Evolutionary conservation across 179 eudicot species (phyloP).

Genomic region (Drosera spatulata): DNA sequence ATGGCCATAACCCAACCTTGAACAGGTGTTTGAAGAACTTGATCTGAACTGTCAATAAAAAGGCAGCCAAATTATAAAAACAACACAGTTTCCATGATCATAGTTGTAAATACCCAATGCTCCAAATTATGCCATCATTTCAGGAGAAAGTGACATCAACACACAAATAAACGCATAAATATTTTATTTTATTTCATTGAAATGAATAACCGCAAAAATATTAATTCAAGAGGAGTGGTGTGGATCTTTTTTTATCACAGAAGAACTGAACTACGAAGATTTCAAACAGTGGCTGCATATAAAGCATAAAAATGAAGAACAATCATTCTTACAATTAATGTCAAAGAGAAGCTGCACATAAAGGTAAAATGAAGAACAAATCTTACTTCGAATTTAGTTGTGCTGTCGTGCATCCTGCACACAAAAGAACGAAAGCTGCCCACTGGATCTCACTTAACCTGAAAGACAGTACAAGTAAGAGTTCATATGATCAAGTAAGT

Average conservation of each 20-base stretch:
- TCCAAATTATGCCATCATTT: too few relatives aligned
- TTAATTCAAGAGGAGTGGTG: too few relatives aligned
- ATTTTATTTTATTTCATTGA: too few relatives aligned
- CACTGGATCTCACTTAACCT: conserved; percentile 97
- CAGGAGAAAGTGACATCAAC: too few relatives aligned
- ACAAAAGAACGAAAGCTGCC: conserved; percentile 92
- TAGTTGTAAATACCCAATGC: background rate
- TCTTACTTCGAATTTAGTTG: conserved; percentile 92
- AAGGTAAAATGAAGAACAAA: background rate
- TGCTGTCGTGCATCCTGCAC: conserved; percentile 99
- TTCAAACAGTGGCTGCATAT: too few relatives aligned
- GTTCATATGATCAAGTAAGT: too few relatives aligned
- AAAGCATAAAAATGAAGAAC: too few relatives aligned
- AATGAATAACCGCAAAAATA: too few relatives aligned
- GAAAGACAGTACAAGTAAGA: conserved; percentile 10
- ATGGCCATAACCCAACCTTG: conserved; percentile 99
- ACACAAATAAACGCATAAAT: too few relatives aligned
- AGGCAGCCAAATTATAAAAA: conserved; percentile 4
- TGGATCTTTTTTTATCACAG: too few relatives aligned
- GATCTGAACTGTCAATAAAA: conserved; percentile 72
- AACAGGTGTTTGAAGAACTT: conserved; percentile 82
- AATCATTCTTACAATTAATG: background rate
- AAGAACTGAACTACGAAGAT: too few relatives aligned
- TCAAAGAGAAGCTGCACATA: background rate
- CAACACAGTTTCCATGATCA: background rate